Base-by-base conservation (phyloP, 495 filamentous ascomycete genomes). In the Pyronema omphalodes region DNA sequence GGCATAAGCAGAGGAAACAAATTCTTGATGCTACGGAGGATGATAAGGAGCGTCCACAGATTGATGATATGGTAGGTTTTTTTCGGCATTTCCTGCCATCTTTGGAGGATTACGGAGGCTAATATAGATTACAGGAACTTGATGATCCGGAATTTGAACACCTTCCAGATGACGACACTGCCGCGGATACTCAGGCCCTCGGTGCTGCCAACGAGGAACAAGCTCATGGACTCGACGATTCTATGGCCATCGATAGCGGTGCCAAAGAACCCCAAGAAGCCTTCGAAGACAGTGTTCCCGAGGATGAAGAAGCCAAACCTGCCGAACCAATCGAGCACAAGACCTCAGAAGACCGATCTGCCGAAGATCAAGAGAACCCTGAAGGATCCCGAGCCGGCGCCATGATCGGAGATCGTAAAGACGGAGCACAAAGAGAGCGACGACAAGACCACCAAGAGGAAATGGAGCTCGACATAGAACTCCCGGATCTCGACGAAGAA, bases 181-280 rank as follows among this genome's bases (percentile, higher is more conserved):
- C 78, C 45, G 77, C 81, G 9, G 88, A 95, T 66, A 78, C 85
- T 0, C 93, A 99, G 67, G 93, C 91, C 48, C 72, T 99, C 44
- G 93, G 93, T 17, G 77, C 84, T 53, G 86, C 91, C 1, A 84
- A 75, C 3, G 80, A 94, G 58, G 88, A 96, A 14, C 85, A 96
- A 67, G 80, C 82, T 9, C 74, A 77, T 55, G 78, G 83, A 3
- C 71, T 96, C 53, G 85, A 95, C 56, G 80, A 93, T 56, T 80
- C 79, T 46, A 86, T 85, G 75, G 88, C 82, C 12, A 76, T 93
- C 50, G 83, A 93, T 57, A 77, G 76, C 2, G 81, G 84, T 11
- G 70, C 71, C 57, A 76, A 79, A 57, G 70, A 74, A 6, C 69
- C 70, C 18, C 69, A 71, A 19, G 73, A 74, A 55, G 70, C 73